A percentile compares a stretch with the other conserved stretches of the same genome.
phyloP scores from a whole-genome alignment of 78 protist genomes.

The Dictyostelium purpureum region DNA sequence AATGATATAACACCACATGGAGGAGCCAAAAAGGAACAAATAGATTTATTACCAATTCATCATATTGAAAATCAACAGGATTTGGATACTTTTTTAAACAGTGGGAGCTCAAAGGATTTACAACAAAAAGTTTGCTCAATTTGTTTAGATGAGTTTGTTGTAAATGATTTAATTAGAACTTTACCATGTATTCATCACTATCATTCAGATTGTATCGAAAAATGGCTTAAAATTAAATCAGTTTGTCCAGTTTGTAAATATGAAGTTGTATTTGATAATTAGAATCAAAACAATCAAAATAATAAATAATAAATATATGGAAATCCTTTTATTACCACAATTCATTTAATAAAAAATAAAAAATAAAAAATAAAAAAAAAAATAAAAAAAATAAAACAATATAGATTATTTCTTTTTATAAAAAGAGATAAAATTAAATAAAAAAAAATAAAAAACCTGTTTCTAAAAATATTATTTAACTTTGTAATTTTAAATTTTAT shows the following conservation, averaged over 20 bases:
- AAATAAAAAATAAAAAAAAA: neutral
- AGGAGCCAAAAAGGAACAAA: conserved; percentile 65
- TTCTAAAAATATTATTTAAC: too few species aligned
- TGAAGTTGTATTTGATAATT: neutral
- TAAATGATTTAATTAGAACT: conserved; percentile 40
- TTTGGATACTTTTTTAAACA: conserved; percentile 15
- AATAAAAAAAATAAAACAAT: neutral
- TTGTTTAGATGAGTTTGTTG: conserved; percentile 36
- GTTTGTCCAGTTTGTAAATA: conserved; percentile 77
- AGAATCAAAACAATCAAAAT: neutral
- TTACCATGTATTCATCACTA: conserved; percentile 79
- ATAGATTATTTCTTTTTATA: neutral
- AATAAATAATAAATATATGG: neutral
- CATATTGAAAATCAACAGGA: conserved; percentile 11
- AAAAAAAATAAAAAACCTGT: neutral
- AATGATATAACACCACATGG: conserved; percentile 25
- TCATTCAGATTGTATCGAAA: conserved; percentile 69
- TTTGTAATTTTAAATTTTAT: neutral
- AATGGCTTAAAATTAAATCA: conserved; percentile 74
- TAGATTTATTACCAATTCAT: conserved; percentile 55
- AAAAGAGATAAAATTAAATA: neutral
- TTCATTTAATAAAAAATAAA: neutral
- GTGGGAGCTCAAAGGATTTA: neutral
- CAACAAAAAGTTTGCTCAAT: conserved; percentile 45
- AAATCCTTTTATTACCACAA: too few species aligned